phyloP scores from a whole-genome alignment of 108 stramenopile species.

The Stephanodiscus minutulus region DNA sequence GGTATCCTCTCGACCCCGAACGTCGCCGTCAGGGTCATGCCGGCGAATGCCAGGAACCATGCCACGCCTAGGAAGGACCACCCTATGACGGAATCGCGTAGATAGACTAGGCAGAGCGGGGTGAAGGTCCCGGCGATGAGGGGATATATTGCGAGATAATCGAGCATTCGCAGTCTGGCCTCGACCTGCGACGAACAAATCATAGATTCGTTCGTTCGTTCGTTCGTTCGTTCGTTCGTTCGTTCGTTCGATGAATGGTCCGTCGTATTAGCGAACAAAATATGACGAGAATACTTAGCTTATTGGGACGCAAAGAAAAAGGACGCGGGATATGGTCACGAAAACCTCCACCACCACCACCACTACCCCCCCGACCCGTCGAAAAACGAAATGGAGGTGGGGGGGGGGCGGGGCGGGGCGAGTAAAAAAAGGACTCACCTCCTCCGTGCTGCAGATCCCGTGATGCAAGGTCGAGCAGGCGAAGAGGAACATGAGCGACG shows the following conservation, averaged over 20 bases:
- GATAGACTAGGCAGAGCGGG: conserved; percentile 76
- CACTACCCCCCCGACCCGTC: no score
- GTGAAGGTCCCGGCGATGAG: conserved; percentile 85
- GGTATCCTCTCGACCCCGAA: conserved; percentile 57
- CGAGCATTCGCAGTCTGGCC: conserved; percentile 62
- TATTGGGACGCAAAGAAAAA: no score
- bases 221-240: no score
- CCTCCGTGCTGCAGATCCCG: conserved; percentile 49
- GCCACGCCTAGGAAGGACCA: conserved; percentile 78
- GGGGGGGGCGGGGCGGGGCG: not conserved
- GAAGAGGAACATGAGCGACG: conserved; percentile 65
- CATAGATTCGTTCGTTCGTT: no score
- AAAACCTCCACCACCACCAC: no score
- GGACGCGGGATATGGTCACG: no score
- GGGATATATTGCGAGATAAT: conserved; percentile 83
- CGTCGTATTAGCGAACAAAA: no score
- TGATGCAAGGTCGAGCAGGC: conserved; percentile 72
- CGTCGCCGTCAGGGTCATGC: conserved; percentile 61
- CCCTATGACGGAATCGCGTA: conserved; percentile 64
- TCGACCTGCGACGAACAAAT: conserved; percentile 53
- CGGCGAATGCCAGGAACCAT: conserved; percentile 62
- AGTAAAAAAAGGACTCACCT: conserved; percentile 15
- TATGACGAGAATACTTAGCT: no score
- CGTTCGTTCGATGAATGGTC: no score
- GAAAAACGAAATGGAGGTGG: no score